phyloP scores from a whole-genome alignment of 2,329 filamentous ascomycete species.

The Penicillium italicum region DNA sequence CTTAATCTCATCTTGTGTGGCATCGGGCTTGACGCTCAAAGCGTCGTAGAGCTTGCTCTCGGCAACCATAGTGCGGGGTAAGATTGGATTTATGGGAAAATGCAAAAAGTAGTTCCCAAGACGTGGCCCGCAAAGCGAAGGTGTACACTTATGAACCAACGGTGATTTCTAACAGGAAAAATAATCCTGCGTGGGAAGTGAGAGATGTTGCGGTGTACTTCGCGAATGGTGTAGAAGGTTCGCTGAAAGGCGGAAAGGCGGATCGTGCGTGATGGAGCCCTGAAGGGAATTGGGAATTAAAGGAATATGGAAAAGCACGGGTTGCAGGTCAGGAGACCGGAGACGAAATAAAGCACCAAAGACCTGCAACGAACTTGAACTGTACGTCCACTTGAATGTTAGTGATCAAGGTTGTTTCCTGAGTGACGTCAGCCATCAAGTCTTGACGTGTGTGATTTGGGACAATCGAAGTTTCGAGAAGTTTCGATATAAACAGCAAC shows the following conservation, averaged over 20 bases:
- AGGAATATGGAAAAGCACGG: neutral
- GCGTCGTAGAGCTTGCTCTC: constrained; percentile 95
- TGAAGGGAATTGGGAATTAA: neutral
- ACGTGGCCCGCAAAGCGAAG: neutral
- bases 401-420: constrained; percentile 10
- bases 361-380: neutral
- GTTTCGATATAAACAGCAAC: constrained; percentile 22
- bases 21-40: constrained; percentile 72
- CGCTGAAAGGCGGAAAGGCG: constrained; percentile 12
- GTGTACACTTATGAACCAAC: constrained; percentile 8
- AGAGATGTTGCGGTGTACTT: constrained; percentile 10
- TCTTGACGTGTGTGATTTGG: constrained; percentile 27
- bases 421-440: constrained; percentile 26
- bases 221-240: constrained; percentile 39
- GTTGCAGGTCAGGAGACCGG: neutral
- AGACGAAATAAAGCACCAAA: constrained; percentile 3
- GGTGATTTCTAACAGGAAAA: constrained; percentile 1
- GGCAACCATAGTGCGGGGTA: constrained; percentile 65
- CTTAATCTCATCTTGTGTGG: constrained; percentile 91
- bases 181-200: neutral
- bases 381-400: constrained; percentile 7
- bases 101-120: neutral
- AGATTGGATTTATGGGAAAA: constrained; percentile 9
- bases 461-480: constrained; percentile 38
- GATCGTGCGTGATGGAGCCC: neutral